These are phyloP conservation scores for Coemansia sp. DNA, from an alignment of 192 early-diverging fungal genomes.

Conservation along the genomic window DNA sequence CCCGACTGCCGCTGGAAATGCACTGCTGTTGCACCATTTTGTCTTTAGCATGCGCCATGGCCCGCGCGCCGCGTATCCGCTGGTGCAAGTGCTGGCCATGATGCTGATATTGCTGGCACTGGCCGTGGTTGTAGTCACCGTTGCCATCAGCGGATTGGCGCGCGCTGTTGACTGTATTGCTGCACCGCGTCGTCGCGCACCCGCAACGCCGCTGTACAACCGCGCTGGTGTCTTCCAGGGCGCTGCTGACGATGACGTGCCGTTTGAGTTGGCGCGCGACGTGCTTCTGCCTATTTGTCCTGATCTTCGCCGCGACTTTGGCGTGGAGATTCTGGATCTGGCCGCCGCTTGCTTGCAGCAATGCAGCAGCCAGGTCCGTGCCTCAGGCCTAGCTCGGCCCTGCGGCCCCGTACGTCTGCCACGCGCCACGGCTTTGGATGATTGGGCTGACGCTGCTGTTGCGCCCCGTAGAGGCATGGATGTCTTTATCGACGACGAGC, in stretches of 20 bases:
- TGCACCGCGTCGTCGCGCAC: not conserved
- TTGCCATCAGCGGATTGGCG: slow-evolving; percentile 33
- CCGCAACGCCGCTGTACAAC: slow-evolving; percentile 29
- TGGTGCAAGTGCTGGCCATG: slow-evolving; percentile 50
- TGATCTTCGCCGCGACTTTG: slow-evolving; percentile 44
- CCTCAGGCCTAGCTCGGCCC: slow-evolving; percentile 26
- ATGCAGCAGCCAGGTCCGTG: slow-evolving; percentile 39
- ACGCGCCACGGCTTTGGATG: slow-evolving; percentile 36
- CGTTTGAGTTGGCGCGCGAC: slow-evolving; percentile 27
- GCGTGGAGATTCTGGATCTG: slow-evolving; percentile 48
- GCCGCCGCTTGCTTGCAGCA: slow-evolving; percentile 53
- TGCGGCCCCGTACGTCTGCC: slow-evolving; percentile 44
- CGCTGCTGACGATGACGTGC: slow-evolving; percentile 15
- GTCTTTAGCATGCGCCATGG: slow-evolving; percentile 34
- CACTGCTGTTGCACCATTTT: slow-evolving; percentile 43
- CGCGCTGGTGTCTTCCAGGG: slow-evolving; percentile 40
- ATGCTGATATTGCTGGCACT: slow-evolving; percentile 23
- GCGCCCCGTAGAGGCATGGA: slow-evolving; percentile 11
- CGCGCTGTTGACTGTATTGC: slow-evolving; percentile 24
- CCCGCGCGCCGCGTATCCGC: slow-evolving; percentile 32
- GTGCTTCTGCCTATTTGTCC: slow-evolving; percentile 23
- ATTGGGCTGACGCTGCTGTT: not conserved
- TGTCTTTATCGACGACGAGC: slow-evolving; percentile 46
- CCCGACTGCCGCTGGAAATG: slow-evolving; percentile 29
- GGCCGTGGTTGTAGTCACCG: slow-evolving; percentile 38